Base-by-base conservation (phyloP, 495 filamentous ascomycete species). In the Copromyces sp. region DNA sequence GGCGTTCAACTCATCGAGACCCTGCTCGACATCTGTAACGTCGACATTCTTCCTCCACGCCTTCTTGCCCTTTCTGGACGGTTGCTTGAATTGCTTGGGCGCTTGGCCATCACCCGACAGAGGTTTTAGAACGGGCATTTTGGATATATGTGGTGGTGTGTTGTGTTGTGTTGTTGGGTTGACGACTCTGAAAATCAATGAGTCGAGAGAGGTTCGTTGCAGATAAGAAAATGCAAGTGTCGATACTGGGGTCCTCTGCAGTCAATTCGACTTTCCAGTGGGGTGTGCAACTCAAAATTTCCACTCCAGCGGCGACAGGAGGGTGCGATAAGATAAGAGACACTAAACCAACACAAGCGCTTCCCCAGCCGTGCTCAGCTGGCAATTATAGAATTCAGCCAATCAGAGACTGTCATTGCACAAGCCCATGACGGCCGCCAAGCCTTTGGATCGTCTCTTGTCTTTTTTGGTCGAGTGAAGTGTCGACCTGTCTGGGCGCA, bases 11-110 rank as follows among this genome's bases (percentile, higher is more conserved):
- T 90, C 83, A 72, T 96, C 92, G 61, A 99, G 88, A 61, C 96
- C 95, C 74, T 90, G 84, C 75, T 93, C 87, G 35, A 99, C 86
- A 71, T 95, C 90, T 16, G 92, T 89, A 68, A 98, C 86, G 81
- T 99, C 94, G 77, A 98, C 92, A 84, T 99, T 96, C 81, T 98
- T 99, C 75, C 95, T 87, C 95, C 95, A 99, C 24, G 95, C 95
- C 82, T 94, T 97, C 84, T 99, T 99, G 74, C 95, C 95, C 81
- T 98, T 99, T 78, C 95, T 87, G 12, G 94, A 97, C 53, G 94
- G 90, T 81, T 98, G 95, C 75, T 90, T 94, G 79, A 85, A 83
- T 59, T 87, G 86, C 69, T 83, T 78, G 59, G 87, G 86, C 20
- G 82, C 83, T 9, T 82, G 78, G 74, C 82, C 79, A 79, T 85